Percentiles rank a stretch among this genome's conserved stretches.
These are phyloP conservation scores for Trametopsis cervina DNA, from an alignment of 768 basidiomycete species.

Conservation along the genomic window DNA sequence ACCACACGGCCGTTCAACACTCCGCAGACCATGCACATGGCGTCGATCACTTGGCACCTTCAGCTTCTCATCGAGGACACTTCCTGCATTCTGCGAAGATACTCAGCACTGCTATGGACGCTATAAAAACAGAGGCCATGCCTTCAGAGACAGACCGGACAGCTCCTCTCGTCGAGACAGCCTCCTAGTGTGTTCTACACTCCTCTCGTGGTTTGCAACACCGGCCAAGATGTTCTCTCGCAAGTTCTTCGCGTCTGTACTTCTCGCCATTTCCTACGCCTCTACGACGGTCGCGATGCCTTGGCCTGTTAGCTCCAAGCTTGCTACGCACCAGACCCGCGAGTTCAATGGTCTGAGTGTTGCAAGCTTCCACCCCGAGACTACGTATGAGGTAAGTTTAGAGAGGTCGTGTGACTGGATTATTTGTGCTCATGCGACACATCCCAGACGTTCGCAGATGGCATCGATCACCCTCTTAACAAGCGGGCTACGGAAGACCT, in stretches of 20 bases:
- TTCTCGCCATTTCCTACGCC: constrained; percentile 18
- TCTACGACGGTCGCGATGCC: constrained; percentile 16
- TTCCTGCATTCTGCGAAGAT: too few species aligned
- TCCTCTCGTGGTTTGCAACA: too few species aligned
- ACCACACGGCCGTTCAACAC: too few species aligned
- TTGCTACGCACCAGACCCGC: constrained; percentile 18
- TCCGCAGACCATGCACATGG: too few species aligned
- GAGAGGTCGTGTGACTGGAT: neutral
- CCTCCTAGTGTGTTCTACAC: neutral
- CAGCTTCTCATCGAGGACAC: too few species aligned
- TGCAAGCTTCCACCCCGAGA: constrained; percentile 23
- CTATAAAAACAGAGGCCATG: too few species aligned
- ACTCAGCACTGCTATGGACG: too few species aligned
- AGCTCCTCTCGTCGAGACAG: neutral
- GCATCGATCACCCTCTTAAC: constrained; percentile 18
- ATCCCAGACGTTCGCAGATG: constrained; percentile 19
- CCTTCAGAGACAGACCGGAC: too few species aligned
- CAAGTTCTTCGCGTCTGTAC: constrained; percentile 16
- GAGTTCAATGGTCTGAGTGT: constrained; percentile 13
- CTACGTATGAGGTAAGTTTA: constrained; percentile 18
- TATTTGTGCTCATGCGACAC: neutral
- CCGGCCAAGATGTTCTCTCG: constrained; percentile 17
- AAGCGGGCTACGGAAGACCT: constrained; percentile 17
- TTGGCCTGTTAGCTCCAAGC: constrained; percentile 13
- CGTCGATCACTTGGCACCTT: too few species aligned